Base-by-base conservation (phyloP, 1,284 basidiomycete species). In the Sporisorium iseilematis-ciliati region DNA sequence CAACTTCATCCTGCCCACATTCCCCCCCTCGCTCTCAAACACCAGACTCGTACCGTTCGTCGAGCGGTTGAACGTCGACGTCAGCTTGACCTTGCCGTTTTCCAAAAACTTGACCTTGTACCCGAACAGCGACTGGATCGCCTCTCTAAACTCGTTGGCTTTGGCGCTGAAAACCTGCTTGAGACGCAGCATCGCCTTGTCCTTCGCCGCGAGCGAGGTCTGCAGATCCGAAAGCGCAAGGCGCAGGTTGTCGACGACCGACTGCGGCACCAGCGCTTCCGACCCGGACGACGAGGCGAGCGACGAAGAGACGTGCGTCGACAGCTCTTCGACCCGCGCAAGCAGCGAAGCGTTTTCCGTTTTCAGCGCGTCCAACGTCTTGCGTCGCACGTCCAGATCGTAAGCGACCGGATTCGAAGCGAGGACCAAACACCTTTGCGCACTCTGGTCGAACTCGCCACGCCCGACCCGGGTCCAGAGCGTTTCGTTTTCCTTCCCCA, bases 71-170 rank as follows among this genome's bases (percentile, higher is more conserved):
- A 91, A 94, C 63, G 91, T 87, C n/a, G 91, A 91, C 4, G 92
- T 94, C 57, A 94, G 90, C 38, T 92, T 89, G 45, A 94, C 91
- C 72, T 92, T 90, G 0, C 93, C 93, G 58, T 92, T 93, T 4
- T 91, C 91, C 69, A 92, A 91, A 83, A 95, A 94, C 1, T 91
- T 90, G 40, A 95, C 88, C 84, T 93, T 94, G 75, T 93, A 90
- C 2, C 93, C 94, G 1, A 95, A 89, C 48, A 95, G 90, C 0
- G 90, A 90, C 0, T 90, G 90, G 53, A 94, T 91, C 14, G 92
- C 90, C 76, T 93, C 91, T 18, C 91, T 88, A 85, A 95, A 94
- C 81, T 94, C 92, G 52, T 90, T 88, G 4, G 90, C 90, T 84
- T 94, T 95, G 38, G 90, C 89, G 0, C 87, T 86, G 82, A 92